phyloP scores from a whole-genome alignment of 306 rosid species.

The Prunus campanulata region DNA sequence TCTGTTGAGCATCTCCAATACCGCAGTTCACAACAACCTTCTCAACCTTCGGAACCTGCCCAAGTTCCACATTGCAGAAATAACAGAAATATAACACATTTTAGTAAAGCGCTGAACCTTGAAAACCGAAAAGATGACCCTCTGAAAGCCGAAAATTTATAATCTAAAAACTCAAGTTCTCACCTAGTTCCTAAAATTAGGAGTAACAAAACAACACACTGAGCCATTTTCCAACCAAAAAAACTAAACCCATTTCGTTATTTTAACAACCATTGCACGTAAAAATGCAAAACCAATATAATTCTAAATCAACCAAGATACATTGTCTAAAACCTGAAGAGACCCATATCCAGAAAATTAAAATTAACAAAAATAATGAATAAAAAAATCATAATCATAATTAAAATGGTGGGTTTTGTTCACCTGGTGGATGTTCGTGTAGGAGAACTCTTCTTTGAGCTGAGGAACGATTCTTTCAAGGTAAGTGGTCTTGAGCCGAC shows the following conservation, averaged over 20 bases:
- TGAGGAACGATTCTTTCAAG: constrained; percentile 61
- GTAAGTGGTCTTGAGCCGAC: constrained; percentile 65
- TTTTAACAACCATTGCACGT: not conserved
- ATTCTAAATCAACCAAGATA: not conserved
- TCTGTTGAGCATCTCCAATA: constrained; percentile 96
- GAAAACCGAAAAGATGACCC: not conserved
- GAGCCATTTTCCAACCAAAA: not conserved
- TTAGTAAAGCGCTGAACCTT: not conserved
- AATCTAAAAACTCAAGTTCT: not conserved
- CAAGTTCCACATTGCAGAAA: constrained; percentile 24
- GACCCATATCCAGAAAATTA: not conserved
- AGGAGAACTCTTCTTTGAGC: constrained; percentile 88
- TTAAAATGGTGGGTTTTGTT: not conserved
- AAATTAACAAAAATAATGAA: not conserved
- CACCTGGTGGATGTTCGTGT: constrained; percentile 70
- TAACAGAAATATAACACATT: constrained; percentile 11
- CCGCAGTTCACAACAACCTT: constrained; percentile 96
- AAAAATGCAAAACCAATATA: not conserved
- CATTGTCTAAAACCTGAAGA: not conserved
- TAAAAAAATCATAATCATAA: not conserved
- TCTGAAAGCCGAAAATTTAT: not conserved
- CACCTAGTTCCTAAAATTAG: not conserved
- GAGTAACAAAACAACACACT: not conserved
- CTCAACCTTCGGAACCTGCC: constrained; percentile 85
- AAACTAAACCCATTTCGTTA: not conserved